Percentiles rank a stretch among this genome's conserved stretches.
phyloP scores from a whole-genome alignment of 495 filamentous ascomycete species.

The Hyaloscypha bicolor region DNA sequence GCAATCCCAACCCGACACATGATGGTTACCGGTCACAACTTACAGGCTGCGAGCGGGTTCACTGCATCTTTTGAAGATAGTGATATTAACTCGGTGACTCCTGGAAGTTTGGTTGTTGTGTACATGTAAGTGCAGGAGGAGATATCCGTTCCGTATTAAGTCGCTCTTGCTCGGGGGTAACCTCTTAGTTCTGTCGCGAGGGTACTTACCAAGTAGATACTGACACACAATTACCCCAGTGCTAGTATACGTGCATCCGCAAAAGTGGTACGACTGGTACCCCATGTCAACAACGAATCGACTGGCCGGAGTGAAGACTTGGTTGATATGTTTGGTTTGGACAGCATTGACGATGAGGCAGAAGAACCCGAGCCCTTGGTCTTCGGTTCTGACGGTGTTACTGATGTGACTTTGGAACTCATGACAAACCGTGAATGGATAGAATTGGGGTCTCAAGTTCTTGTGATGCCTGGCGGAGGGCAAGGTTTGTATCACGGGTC shows the following conservation, averaged over 20 bases:
- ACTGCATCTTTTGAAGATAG: slow-evolving; percentile 48
- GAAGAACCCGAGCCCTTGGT: slow-evolving; percentile 27
- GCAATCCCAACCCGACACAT: slow-evolving; percentile 57
- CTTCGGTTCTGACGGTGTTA: slow-evolving; percentile 42
- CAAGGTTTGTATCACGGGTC: slow-evolving; percentile 47
- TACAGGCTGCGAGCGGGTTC: slow-evolving; percentile 59
- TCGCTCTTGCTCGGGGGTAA: not conserved
- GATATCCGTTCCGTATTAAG: not conserved
- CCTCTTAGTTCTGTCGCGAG: slow-evolving; percentile 28
- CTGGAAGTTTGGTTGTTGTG: slow-evolving; percentile 67
- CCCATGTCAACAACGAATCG: slow-evolving; percentile 7
- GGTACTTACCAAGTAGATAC: slow-evolving; percentile 1
- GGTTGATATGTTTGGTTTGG: slow-evolving; percentile 68
- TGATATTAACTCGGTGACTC: slow-evolving; percentile 39
- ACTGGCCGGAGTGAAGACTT: slow-evolving; percentile 39
- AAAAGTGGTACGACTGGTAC: slow-evolving; percentile 17
- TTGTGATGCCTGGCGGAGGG: slow-evolving; percentile 72
- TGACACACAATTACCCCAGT: not conserved
- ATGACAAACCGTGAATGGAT: slow-evolving; percentile 81
- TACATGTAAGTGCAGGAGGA: slow-evolving; percentile 53
- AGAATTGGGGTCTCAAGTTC: slow-evolving; percentile 74
- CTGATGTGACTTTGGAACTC: slow-evolving; percentile 76
- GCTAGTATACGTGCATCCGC: slow-evolving; percentile 11
- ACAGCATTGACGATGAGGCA: slow-evolving; percentile 51
- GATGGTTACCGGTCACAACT: slow-evolving; percentile 44